Conservation (phyloP, 805 yeast species). For the Ogataea nonfermentans region DNA sequence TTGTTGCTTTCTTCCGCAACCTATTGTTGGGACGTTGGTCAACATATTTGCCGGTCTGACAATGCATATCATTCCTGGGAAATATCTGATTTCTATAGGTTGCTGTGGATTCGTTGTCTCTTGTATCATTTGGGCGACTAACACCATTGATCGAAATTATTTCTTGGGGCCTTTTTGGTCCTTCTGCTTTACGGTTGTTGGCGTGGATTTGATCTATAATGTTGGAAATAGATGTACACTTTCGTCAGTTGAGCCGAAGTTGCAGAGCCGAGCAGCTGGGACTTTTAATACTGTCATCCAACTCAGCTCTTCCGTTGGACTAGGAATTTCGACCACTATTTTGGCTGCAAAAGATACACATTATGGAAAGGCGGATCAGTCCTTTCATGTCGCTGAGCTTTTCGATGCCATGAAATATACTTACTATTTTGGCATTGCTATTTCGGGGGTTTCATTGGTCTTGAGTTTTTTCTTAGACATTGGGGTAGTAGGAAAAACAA, state of each 20-base stretch:
- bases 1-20: slow-evolving; percentile 43
- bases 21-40: slow-evolving; percentile 41
- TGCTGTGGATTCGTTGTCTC: slow-evolving; percentile 36
- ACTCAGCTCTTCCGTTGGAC: slow-evolving; percentile 41
- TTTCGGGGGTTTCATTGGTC: slow-evolving; percentile 31
- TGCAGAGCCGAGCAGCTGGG: slow-evolving; percentile 49
- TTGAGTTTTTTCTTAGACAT: slow-evolving; percentile 35
- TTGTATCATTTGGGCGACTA: slow-evolving; percentile 43
- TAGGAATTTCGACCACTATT: slow-evolving; percentile 42
- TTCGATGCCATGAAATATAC: slow-evolving; percentile 37
- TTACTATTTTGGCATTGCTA: slow-evolving; percentile 40
- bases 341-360: slow-evolving; percentile 33
- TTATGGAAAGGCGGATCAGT: slow-evolving; percentile 32
- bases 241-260: slow-evolving; percentile 37
- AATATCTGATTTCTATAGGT: slow-evolving; percentile 36
- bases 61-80: slow-evolving; percentile 44
- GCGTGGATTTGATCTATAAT: slow-evolving; percentile 48
- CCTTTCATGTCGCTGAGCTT: slow-evolving; percentile 23
- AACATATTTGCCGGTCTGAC: slow-evolving; percentile 46
- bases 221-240: slow-evolving; percentile 44
- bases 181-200: slow-evolving; percentile 39
- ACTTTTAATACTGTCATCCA: slow-evolving; percentile 45
- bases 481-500: slow-evolving; percentile 35
- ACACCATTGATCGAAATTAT: slow-evolving; percentile 35
- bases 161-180: slow-evolving; percentile 49